Conservation (phyloP, 495 filamentous ascomycete species). For the Podospora tetraspora region DNA sequence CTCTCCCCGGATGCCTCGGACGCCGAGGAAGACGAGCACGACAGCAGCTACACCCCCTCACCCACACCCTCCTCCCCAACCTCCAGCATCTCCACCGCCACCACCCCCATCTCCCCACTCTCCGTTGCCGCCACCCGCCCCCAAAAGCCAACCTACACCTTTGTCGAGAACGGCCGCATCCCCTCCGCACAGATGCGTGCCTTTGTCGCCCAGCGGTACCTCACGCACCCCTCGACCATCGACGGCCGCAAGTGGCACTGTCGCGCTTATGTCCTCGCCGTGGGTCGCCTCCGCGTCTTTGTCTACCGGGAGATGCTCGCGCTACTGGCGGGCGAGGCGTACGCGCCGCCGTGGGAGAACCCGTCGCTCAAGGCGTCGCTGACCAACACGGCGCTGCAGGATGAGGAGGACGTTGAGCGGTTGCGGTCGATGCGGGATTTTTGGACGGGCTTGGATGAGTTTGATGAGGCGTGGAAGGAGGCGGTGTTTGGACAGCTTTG, state of each 20-base stretch:
- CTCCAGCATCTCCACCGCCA: not conserved
- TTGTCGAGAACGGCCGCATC: slow-evolving; percentile 48
- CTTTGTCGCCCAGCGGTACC: slow-evolving; percentile 72
- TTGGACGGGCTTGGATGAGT: slow-evolving; percentile 48
- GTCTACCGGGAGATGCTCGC: slow-evolving; percentile 72
- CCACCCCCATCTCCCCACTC: not conserved
- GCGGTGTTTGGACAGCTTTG: slow-evolving; percentile 57
- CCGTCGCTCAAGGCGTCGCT: slow-evolving; percentile 34
- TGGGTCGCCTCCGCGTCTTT: slow-evolving; percentile 62
- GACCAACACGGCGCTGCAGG: slow-evolving; percentile 80
- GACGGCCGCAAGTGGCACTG: slow-evolving; percentile 73
- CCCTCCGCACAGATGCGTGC: slow-evolving; percentile 60
- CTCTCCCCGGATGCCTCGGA: not conserved
- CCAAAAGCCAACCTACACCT: slow-evolving; percentile 16
- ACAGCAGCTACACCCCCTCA: not conserved
- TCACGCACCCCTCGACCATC: slow-evolving; percentile 62
- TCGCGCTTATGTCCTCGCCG: slow-evolving; percentile 65
- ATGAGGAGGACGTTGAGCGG: slow-evolving; percentile 13
- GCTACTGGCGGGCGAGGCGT: slow-evolving; percentile 62
- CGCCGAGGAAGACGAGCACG: slow-evolving; percentile 5
- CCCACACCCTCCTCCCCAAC: slow-evolving; percentile 6
- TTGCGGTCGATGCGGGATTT: slow-evolving; percentile 55
- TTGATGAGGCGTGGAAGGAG: slow-evolving; percentile 38
- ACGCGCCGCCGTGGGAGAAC: slow-evolving; percentile 37
- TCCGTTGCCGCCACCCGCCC: not conserved